phyloP scores from a whole-genome alignment of 2,329 filamentous ascomycete species.

The Paraphaeosphaeria sporulosa region DNA sequence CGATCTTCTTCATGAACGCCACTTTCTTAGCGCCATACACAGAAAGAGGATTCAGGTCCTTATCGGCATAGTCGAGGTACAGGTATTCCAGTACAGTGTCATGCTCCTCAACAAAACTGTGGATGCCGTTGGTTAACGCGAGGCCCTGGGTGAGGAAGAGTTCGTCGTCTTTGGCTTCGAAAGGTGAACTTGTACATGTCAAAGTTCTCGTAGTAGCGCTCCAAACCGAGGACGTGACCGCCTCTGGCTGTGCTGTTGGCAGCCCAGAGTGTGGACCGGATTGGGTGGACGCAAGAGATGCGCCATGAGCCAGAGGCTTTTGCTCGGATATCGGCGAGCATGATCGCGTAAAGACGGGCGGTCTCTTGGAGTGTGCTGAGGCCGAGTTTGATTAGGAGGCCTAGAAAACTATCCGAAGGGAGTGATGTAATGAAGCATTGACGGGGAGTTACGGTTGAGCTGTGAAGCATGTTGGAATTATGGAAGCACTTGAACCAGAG shows the following conservation, averaged over 20 bases:
- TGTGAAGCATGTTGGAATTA: no score
- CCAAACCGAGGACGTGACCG: slow-evolving; percentile 46
- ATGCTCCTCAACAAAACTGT: background rate
- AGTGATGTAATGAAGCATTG: no score
- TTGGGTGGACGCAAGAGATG: slow-evolving; percentile 21
- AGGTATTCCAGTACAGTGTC: background rate
- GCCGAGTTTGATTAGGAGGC: slow-evolving; percentile 36
- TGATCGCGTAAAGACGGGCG: slow-evolving; percentile 37
- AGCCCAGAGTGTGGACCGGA: slow-evolving; percentile 19
- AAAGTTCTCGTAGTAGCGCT: slow-evolving; percentile 16
- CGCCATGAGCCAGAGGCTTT: slow-evolving; percentile 33
- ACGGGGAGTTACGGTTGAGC: no score
- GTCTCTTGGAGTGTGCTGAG: slow-evolving; percentile 24
- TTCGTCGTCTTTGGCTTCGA: slow-evolving; percentile 18
- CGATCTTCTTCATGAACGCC: background rate
- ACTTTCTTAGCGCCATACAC: slow-evolving; percentile 1
- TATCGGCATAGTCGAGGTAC: slow-evolving; percentile 3
- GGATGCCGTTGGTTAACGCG: background rate
- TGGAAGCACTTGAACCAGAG: no score
- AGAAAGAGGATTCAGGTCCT: background rate
- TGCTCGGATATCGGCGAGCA: slow-evolving; percentile 30
- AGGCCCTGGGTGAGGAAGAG: slow-evolving; percentile 8
- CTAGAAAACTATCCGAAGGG: no score
- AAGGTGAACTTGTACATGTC: slow-evolving; percentile 27
- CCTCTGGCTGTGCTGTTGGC: slow-evolving; percentile 35